Base-by-base conservation (phyloP, 2,329 filamentous ascomycete species). In the Epichloe aotearoae region DNA sequence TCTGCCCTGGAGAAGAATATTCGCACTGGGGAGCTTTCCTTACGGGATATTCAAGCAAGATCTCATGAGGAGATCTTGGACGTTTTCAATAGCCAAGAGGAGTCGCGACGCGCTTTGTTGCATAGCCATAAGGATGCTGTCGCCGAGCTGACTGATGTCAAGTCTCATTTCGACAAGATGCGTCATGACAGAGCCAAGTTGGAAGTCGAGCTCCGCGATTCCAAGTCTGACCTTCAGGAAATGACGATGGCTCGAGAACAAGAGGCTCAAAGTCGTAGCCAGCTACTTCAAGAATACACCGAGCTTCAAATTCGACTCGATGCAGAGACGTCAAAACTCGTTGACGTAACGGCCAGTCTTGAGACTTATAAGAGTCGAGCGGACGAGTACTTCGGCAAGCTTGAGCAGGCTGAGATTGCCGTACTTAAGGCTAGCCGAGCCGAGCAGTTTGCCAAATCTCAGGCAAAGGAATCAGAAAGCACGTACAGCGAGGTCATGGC, bases 381-480 rank as follows among this genome's bases (percentile, higher is more conserved):
- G 4, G 89, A 97, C 62, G 91, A 97, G 64, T 97, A 98, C 68
- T 98, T 96, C 69, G 86, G 82, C 72, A 96, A 95, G 69, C 80
- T 98, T 19, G 91, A 98, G 66, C 91, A 97, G 64, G 93, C 93
- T 15, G 91, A 98, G 66, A 94, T 97, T 57, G 83, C 90, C 0
- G 90, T 97, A 17, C 78, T 98, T 56, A 96, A 96, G 66, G 91
- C 91, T 15, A 84, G 79, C 53, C 81, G 91, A 23, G 91, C 93
- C 0, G 91, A 97, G 67, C 88, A 95, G 59, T 96, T 97, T 64
- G 91, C 91, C 51, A 94, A 88, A 67, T 76, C 86, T 1, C 91
- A 96, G 64, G 86, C 88, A 10, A 84, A 82, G 61, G 91, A 98
- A 68, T 86, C 89, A 0, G 93, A 97, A 62, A 90, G 97, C 53